Base-by-base conservation (phyloP, 805 yeast species). In the Kodamaea fukazawae region DNA sequence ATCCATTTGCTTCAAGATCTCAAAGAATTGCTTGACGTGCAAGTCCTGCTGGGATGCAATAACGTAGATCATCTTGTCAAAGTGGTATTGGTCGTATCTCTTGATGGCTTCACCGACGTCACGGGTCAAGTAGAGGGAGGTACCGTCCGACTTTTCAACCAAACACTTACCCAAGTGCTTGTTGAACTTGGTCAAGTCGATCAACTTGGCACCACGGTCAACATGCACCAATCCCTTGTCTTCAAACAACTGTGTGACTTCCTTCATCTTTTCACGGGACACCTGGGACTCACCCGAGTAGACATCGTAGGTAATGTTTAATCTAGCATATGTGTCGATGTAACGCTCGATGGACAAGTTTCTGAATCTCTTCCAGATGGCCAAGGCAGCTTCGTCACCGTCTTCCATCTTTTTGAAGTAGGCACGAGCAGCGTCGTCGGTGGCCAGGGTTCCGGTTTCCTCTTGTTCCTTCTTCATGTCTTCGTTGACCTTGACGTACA, bases 281-380 rank as follows among this genome's bases (percentile, higher is more conserved):
- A 91, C 96, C 68, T 87, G 96, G 17, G 98, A 90, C 67, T 93
- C 99, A 49, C 99, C 99, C 4, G 96, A 86, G 64, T 93, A 93
- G 33, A 72, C 74, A 58, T 93, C 96, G 62, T 84, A 93, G 48
- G 76, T 64, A 55, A 93, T 93, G 67, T 93, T 93, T 54, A 93
- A 77, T 61, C 98, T 84, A 46, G 88, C 89, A 65, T 93, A 93
- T 7, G 97, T 93, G 38, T 75, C 78, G 56, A 84, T 76, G 66
- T 93, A 93, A 65, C 78, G 86, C 41, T 77, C 85, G 60, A 93
- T 93, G 27, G 96, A 86, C 47, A 89, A 71, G n/a, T 81, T 90
- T 66, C 99, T 83, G 75, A 93, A 89, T 61, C 79, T 81, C 50
- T 73, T 70, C 98, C 98, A 93, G 42, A 88, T 68, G 16, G 65